These are phyloP conservation scores for Barnettozyma siamensis DNA, from an alignment of 805 yeast species.

Conservation along the genomic window DNA sequence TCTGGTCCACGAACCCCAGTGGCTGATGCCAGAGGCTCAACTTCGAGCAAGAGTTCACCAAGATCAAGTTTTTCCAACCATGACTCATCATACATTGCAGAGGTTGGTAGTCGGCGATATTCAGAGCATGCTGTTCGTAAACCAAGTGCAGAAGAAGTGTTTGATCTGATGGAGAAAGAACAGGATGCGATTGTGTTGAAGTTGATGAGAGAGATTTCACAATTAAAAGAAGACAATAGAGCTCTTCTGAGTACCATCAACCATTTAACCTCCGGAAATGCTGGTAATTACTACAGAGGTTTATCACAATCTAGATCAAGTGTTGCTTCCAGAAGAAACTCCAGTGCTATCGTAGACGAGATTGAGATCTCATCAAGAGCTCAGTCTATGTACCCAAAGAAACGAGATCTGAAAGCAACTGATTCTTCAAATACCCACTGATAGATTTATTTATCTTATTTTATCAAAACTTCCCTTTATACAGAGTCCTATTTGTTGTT, in stretches of 20 bases:
- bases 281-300: constrained; percentile 5
- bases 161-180: constrained; percentile 63
- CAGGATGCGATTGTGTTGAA: constrained; percentile 70
- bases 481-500: neutral
- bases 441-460: no score
- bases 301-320: constrained; percentile 9
- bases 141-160: constrained; percentile 41
- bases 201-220: constrained; percentile 56
- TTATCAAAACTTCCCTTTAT: no score
- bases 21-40: neutral
- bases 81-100: constrained; percentile 4
- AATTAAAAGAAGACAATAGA: constrained; percentile 48
- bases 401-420: neutral
- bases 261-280: constrained; percentile 10
- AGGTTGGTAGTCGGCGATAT: constrained; percentile 15
- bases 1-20: neutral
- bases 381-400: neutral
- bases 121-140: constrained; percentile 14
- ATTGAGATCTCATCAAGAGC: neutral
- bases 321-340: constrained; percentile 12
- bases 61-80: constrained; percentile 13
- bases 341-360: constrained; percentile 7
- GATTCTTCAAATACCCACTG: neutral
- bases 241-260: constrained; percentile 25
- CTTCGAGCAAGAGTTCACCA: constrained; percentile 18